These are phyloP conservation scores for Boeremia exigua DNA, from an alignment of 2,329 filamentous ascomycete species.

Conservation along the genomic window DNA sequence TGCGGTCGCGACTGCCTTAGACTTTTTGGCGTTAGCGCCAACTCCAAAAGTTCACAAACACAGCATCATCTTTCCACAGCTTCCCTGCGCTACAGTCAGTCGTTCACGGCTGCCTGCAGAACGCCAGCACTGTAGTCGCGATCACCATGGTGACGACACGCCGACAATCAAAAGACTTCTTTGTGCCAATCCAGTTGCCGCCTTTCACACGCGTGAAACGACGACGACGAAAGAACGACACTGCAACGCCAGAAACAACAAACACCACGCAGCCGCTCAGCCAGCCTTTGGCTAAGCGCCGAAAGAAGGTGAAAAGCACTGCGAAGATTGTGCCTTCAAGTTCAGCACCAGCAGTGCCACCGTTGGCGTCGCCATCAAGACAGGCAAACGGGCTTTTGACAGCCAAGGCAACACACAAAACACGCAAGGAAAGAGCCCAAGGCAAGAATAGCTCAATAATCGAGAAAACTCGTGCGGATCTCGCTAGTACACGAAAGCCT, in stretches of 20 bases:
- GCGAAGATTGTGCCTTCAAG: background rate
- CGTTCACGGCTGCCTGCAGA: background rate
- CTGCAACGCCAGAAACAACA: background rate
- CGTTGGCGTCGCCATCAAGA: background rate
- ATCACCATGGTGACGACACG: conserved; percentile 12
- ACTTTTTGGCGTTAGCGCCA: conserved; percentile 10
- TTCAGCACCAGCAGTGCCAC: background rate
- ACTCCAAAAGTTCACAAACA: conserved; percentile 1
- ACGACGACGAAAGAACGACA: background rate
- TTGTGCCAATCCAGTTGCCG: background rate
- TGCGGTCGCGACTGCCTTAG: conserved; percentile 14
- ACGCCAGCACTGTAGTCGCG: background rate
- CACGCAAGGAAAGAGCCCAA: background rate
- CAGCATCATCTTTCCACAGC: conserved; percentile 1
- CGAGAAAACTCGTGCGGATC: background rate
- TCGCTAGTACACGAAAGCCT: background rate
- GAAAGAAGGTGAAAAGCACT: conserved; percentile 9
- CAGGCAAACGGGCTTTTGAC: background rate
- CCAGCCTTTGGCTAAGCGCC: conserved; percentile 10
- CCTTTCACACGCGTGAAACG: background rate
- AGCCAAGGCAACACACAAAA: background rate
- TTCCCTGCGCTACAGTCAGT: background rate
- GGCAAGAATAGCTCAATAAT: background rate
- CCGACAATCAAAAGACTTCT: conserved; percentile 3
- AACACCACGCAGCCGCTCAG: conserved; percentile 2